These are phyloP conservation scores for Solanum etuberosum DNA, from an alignment of 257 asterid genomes.

Conservation along the genomic window DNA sequence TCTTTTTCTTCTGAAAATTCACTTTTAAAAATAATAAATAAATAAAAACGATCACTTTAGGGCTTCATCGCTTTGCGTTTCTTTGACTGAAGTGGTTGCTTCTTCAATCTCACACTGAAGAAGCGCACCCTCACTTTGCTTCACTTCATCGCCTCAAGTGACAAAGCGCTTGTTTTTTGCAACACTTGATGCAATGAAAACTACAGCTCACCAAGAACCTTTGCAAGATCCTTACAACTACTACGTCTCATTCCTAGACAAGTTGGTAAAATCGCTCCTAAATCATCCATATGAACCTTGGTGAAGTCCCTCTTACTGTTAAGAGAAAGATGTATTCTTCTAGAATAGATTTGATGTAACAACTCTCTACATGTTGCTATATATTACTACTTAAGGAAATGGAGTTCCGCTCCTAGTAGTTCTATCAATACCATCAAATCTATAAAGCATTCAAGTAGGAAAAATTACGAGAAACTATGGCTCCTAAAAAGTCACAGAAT, in stretches of 20 bases:
- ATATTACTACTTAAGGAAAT: neutral
- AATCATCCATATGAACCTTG: neutral
- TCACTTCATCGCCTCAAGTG: neutral
- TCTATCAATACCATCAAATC: neutral
- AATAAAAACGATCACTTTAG: neutral
- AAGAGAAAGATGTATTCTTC: neutral
- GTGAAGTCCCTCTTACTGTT: neutral
- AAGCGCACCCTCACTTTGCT: neutral
- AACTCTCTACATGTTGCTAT: neutral
- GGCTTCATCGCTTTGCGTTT: neutral
- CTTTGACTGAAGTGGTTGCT: neutral
- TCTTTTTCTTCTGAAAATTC: neutral
- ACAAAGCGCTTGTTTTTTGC: neutral
- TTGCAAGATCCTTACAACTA: neutral
- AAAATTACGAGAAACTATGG: neutral
- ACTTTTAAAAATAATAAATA: neutral
- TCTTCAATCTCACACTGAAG: neutral
- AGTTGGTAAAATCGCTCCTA: neutral
- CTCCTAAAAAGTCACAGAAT: neutral
- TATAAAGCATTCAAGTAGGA: neutral
- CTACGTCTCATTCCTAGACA: neutral
- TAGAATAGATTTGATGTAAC: neutral
- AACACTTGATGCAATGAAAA: neutral
- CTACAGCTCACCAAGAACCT: neutral
- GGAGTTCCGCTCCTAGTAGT: neutral